These are phyloP conservation scores for Fraxinus excelsior DNA, from an alignment of 257 asterid species.

Conservation along the genomic window DNA sequence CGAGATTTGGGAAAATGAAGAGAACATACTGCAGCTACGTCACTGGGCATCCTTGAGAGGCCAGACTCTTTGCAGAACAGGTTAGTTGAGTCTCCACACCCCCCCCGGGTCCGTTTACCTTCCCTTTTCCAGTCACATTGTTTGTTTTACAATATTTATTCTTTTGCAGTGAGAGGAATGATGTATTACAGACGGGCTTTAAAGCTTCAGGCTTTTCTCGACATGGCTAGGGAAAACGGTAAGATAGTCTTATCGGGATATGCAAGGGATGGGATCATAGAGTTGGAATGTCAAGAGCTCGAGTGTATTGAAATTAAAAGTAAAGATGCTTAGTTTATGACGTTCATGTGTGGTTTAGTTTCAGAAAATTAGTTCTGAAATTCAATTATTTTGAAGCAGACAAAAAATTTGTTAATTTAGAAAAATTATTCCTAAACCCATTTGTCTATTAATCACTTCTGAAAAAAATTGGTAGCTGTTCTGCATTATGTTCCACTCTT, in stretches of 20 bases:
- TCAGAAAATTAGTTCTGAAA: too few relatives aligned
- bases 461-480: too few relatives aligned
- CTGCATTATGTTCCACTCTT: too few relatives aligned
- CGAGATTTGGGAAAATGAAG: constrained; percentile 70
- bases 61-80: constrained; percentile 60
- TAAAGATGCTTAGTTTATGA: neutral
- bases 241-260: constrained; percentile 15
- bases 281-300: too few relatives aligned
- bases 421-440: too few relatives aligned
- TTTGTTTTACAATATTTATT: constrained; percentile 19
- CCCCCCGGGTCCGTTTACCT: too few relatives aligned
- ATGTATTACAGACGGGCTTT: constrained; percentile 98
- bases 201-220: constrained; percentile 62
- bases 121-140: constrained; percentile 7
- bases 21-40: constrained; percentile 76
- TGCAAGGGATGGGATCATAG: too few relatives aligned
- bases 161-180: constrained; percentile 92
- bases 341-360: too few relatives aligned
- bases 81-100: constrained; percentile 18
- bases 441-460: too few relatives aligned
- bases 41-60: constrained; percentile 91
- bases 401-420: too few relatives aligned
- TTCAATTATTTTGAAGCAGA: too few relatives aligned
- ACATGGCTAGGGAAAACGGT: constrained; percentile 93
- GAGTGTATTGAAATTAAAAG: neutral